Base-by-base conservation (phyloP, 176 grass and related monocot species). In the Dendrocalamus sinicus region DNA sequence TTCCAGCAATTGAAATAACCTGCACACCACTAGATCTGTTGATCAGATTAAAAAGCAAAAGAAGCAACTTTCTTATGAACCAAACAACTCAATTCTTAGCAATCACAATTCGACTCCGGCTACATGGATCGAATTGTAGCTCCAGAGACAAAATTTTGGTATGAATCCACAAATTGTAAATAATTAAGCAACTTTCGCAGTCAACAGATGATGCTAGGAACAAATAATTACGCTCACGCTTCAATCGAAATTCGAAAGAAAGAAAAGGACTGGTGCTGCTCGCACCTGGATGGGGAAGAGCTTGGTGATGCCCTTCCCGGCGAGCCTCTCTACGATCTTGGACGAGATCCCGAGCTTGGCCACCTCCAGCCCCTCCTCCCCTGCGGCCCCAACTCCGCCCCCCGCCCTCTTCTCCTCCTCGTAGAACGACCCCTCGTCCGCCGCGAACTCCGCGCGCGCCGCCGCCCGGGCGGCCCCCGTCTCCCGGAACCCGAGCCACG, bases 201-300 rank as follows among this genome's bases (percentile, higher is more conserved):
- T 3, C 1, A 32, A 35, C 15, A 8, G 28, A 14, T 13, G 26
- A 81, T 8, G 0, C 44, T 2, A 40, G 8, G 0, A 7, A 1
- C 45, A 57, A 12, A 16, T 8, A 12, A 10, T 76, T 40, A 44
- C 32, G 13, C 9, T 76, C 22, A 44, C 13, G 13, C 13, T 19
- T 28, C 41, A 6, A 77, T n/a, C 8, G 39, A 72, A 76, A 9
- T 72, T 12, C 8, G 40, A 66, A 76, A 63, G 20, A n/a, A 47
- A 48, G 63, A 9, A 16, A 39, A 19, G 8, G 3, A 65, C 32
- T 9, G 16, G 66, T 6, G 40, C 4, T 62, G 43, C 10, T 14
- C 43, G 52, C 73, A 99, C 97, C 94, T 99, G 97, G 76, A 99
- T 99, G 11, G 97, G 97, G 67, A 99, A 99, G 60, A 99, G 97